These are phyloP conservation scores for Chlamydomonas schloesseri DNA, from an alignment of 139 green algal species.

Conservation along the genomic window DNA sequence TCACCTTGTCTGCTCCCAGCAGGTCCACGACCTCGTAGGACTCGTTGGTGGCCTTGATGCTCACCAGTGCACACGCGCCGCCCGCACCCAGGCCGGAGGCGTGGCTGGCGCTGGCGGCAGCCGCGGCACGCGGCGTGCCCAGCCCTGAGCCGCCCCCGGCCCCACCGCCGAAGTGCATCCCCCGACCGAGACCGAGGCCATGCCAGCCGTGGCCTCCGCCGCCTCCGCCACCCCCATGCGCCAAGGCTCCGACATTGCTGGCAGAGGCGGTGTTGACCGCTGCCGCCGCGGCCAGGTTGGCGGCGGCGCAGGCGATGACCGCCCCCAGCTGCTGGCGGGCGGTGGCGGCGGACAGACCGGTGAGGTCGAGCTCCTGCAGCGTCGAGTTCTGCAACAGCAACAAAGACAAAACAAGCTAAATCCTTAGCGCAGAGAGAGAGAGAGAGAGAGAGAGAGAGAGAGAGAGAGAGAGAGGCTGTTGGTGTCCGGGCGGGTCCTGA, in stretches of 20 bases:
- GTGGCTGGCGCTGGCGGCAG: not conserved
- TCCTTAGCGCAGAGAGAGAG: too few relatives aligned
- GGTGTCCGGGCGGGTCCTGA: too few relatives aligned
- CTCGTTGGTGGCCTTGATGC: slow-evolving; percentile 2
- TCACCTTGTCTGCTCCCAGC: slow-evolving; percentile 3
- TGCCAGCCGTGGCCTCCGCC: too few relatives aligned
- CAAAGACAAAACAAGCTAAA: too few relatives aligned
- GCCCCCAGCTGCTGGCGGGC: not conserved
- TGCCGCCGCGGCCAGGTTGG: not conserved
- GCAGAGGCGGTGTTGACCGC: not conserved
- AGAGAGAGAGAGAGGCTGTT: too few relatives aligned
- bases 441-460: too few relatives aligned
- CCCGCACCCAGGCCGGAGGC: too few relatives aligned
- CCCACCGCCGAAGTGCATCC: too few relatives aligned
- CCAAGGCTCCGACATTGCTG: too few relatives aligned
- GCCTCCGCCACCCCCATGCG: too few relatives aligned
- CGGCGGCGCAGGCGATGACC: slow-evolving; percentile 9
- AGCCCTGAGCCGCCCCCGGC: too few relatives aligned
- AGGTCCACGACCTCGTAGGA: slow-evolving; percentile 35
- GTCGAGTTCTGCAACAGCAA: slow-evolving; percentile 18
- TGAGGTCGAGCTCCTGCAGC: slow-evolving; percentile 28
- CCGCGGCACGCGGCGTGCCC: not conserved
- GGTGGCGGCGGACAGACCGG: slow-evolving; percentile 12
- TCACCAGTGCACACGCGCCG: not conserved
- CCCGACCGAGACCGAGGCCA: too few relatives aligned